Evolutionary conservation across 2,329 filamentous ascomycete genomes (phyloP).

Genomic region (Hypoxylon sp.): DNA sequence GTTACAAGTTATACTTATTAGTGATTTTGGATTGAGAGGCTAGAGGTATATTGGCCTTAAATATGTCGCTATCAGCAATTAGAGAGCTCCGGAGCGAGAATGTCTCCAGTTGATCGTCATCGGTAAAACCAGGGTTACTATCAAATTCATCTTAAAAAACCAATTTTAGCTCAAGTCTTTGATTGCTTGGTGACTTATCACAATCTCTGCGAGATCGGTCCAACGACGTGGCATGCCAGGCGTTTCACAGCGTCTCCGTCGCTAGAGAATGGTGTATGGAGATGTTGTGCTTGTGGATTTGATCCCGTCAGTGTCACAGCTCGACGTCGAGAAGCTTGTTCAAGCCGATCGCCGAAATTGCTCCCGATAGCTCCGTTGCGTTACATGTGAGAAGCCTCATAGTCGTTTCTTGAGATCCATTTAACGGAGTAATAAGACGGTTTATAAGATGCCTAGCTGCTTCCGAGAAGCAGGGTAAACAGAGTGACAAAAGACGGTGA

Average conservation of each 20-base stretch:
- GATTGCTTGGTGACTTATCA: constrained; percentile 39
- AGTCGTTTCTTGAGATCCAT: constrained; percentile 27
- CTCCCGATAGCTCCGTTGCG: constrained; percentile 40
- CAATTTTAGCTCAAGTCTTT: constrained; percentile 20
- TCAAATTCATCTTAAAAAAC: neutral
- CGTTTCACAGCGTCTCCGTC: constrained; percentile 37
- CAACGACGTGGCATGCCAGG: constrained; percentile 38
- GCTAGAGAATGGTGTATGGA: constrained; percentile 28
- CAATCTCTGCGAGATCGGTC: constrained; percentile 46
- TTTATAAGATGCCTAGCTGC: constrained; percentile 27
- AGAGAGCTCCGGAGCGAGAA: constrained; percentile 18
- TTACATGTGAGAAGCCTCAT: constrained; percentile 38
- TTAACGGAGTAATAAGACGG: constrained; percentile 30
- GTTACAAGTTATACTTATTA: constrained; percentile 14
- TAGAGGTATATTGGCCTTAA: constrained; percentile 8
- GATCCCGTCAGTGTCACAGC: constrained; percentile 24
- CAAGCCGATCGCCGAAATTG: constrained; percentile 42
- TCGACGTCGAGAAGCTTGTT: constrained; percentile 37
- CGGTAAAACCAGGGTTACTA: constrained; percentile 4
- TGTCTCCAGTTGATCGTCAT: constrained; percentile 10
- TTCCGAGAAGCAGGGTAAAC: constrained; percentile 37
- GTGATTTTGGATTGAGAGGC: constrained; percentile 7
- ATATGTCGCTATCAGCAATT: constrained; percentile 20
- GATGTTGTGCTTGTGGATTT: constrained; percentile 24
- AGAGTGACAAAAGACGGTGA: constrained; percentile 35